Evolutionary conservation across 345 rosid species (phyloP), one percentile per base, ranked within the genome.

Genomic region (Brassica rapa): DNA sequence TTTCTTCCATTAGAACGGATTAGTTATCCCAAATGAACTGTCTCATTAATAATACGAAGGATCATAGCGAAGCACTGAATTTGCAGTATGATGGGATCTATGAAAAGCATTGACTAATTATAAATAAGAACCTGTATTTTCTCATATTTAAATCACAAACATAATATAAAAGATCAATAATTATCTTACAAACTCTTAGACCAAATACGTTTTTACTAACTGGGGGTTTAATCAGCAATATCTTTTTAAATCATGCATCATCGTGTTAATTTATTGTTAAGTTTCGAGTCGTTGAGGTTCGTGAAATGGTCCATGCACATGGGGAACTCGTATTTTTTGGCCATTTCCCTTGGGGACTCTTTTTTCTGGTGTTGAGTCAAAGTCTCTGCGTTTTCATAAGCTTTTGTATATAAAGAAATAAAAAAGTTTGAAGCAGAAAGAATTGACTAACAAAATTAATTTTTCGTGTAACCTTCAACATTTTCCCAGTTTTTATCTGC

Each of bases 311-410:
- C 71, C 24, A 53, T 53, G 23, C 59, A 6, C 49, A 62, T 49
- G 63, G n/a, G 51, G 37, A 77, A 62, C 75, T 62, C 29, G 4
- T 12, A 9, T 37, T 27, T 19, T 25, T 56, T 66, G 76, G 33
- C 46, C 32, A 65, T 71, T 55, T 71, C 60, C 8, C 43, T 68
- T 9, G 63, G 43, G 14, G 53, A 19, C 60, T 43, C 27, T 70
- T 77, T 77, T 64, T 51, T 59, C 33, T 70, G 16, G 49, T 70
- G 71, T 70, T 24, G 63, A 71, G 71, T 77, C 66, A 77, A 71
- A 71, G 53, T 71, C 81, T 77, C 51, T n/a, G 3, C 71, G 72
- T 56, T 71, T 70, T 70, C 43, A 24, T 27, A 63, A 15, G 8
- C 5, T 16, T 70, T 77, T 25, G 11, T 16, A 33, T 49, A 10